Percentiles rank a stretch among this genome's conserved stretches.
phyloP scores from a whole-genome alignment of 164 flowering plant genomes.

The Amborella trichopoda region DNA sequence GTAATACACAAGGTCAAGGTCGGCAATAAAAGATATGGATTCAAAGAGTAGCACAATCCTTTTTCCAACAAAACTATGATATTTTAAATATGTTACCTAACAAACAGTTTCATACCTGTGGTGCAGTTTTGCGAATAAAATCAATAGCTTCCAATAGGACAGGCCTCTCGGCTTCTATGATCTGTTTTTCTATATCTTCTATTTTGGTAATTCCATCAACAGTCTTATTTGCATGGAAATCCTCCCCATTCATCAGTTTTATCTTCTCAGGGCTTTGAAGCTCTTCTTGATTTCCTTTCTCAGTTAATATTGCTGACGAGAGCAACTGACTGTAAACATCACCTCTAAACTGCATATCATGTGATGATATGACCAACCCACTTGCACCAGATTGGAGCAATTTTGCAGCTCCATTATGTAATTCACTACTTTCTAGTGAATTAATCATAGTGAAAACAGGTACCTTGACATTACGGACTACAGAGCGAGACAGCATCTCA shows the following conservation, averaged over 20 bases:
- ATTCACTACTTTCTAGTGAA: slow-evolving; percentile 10
- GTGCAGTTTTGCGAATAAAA: slow-evolving; percentile 75
- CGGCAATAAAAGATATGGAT: slow-evolving; percentile 4
- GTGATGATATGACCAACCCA: slow-evolving; percentile 59
- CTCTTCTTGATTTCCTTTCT: slow-evolving; percentile 12
- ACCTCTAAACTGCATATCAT: slow-evolving; percentile 32
- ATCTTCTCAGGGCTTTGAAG: slow-evolving; percentile 9
- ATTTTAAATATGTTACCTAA: too few relatives aligned
- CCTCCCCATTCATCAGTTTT: slow-evolving; percentile 8
- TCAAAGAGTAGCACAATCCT: slow-evolving; percentile 4
- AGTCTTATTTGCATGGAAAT: slow-evolving; percentile 10
- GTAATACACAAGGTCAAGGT: slow-evolving; percentile 10
- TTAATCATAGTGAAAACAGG: slow-evolving; percentile 47
- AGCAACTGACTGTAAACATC: slow-evolving; percentile 33
- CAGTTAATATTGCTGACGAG: slow-evolving; percentile 9
- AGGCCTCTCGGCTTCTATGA: slow-evolving; percentile 55
- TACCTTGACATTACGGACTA: slow-evolving; percentile 41
- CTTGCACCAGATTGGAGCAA: slow-evolving; percentile 60
- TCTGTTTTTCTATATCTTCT: slow-evolving; percentile 53
- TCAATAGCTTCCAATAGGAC: slow-evolving; percentile 50
- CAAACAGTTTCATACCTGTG: too few relatives aligned
- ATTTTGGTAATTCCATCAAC: slow-evolving; percentile 39
- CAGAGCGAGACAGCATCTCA: slow-evolving; percentile 17
- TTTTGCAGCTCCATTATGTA: slow-evolving; percentile 15
- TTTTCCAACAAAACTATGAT: too few relatives aligned